Percentiles rank a stretch among this genome's conserved stretches.
Conservation (phyloP, 2,329 filamentous ascomycete species). For the Ramularia collo-cygni region DNA sequence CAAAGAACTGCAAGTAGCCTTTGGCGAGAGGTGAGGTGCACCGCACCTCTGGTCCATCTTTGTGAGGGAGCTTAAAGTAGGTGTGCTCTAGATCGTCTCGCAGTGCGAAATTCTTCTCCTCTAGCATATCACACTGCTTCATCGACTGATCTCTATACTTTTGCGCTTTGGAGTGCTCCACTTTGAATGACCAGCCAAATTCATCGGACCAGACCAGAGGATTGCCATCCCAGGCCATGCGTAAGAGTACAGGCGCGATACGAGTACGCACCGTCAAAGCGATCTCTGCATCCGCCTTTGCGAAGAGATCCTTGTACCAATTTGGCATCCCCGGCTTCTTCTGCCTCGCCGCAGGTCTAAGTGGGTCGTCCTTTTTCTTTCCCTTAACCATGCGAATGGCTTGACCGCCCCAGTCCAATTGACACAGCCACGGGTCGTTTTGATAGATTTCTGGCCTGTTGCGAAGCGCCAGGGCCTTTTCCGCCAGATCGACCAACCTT, state of each 20-base stretch:
- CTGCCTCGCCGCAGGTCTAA: constrained; percentile 70
- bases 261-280: constrained; percentile 78
- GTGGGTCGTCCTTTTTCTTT: constrained; percentile 77
- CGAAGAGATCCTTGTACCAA: constrained; percentile 92
- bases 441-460: constrained; percentile 60
- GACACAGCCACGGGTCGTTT: constrained; percentile 82
- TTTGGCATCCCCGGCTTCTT: constrained; percentile 92
- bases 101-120: constrained; percentile 62
- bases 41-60: constrained; percentile 79
- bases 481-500: constrained; percentile 63
- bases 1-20: constrained; percentile 82
- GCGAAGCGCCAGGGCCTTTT: constrained; percentile 71
- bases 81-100: constrained; percentile 57
- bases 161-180: constrained; percentile 54
- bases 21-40: constrained; percentile 88
- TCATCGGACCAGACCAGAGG: constrained; percentile 90
- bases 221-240: constrained; percentile 79
- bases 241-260: constrained; percentile 76
- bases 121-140: constrained; percentile 65
- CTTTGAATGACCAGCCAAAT: constrained; percentile 87
- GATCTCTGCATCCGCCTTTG: constrained; percentile 61
- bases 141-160: constrained; percentile 68
- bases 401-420: constrained; percentile 93
- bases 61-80: constrained; percentile 95
- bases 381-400: constrained; percentile 86